Conservation (phyloP, 768 basidiomycete genomes). For the Pholiota conissans region DNA sequence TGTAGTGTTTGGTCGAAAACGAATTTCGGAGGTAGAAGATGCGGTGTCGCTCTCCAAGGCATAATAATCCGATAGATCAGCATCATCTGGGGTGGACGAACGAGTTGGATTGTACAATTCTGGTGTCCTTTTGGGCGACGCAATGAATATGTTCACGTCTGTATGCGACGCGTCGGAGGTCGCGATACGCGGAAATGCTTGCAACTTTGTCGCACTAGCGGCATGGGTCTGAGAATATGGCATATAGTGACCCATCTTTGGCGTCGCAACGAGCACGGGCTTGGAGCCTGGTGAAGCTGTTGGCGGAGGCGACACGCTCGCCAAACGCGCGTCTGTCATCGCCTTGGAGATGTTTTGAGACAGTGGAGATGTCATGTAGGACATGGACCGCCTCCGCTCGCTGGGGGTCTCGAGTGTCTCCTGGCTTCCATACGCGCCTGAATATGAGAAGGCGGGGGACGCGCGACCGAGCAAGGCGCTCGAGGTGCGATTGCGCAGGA, state of each 20-base stretch:
- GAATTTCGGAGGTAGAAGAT: conserved; percentile 2
- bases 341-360: neutral
- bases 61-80: neutral
- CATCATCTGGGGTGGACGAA: conserved; percentile 1
- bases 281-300: neutral
- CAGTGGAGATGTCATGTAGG: neutral
- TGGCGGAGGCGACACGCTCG: neutral
- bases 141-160: conserved; percentile 6
- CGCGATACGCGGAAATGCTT: conserved; percentile 14
- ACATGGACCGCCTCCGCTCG: conserved; percentile 2
- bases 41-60: conserved; percentile 18
- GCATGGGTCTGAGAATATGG: conserved; percentile 14
- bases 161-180: conserved; percentile 5
- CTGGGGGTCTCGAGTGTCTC: neutral
- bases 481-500: conserved; percentile 59
- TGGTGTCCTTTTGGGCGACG: conserved; percentile 6
- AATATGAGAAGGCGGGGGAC: neutral
- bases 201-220: conserved; percentile 4
- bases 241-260: conserved; percentile 12
- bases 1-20: neutral
- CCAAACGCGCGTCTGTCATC: neutral
- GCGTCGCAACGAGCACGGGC: neutral
- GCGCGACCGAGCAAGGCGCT: conserved; percentile 20
- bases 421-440: neutral
- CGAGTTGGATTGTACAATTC: neutral